Base-by-base conservation (phyloP, 192 early-diverging fungal species). In the Phlyctochytrium bullatum region DNA sequence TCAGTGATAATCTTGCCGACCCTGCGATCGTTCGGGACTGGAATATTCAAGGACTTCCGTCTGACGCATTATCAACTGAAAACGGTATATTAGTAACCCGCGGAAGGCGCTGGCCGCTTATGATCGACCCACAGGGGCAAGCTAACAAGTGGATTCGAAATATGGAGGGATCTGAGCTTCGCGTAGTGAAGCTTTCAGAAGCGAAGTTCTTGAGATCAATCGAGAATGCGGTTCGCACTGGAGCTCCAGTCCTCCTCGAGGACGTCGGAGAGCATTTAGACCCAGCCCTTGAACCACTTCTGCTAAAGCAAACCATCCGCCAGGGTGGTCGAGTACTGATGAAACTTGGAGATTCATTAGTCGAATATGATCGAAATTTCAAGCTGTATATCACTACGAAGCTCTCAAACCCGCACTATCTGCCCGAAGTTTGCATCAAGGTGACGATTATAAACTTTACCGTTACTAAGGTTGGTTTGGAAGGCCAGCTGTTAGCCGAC, bases 361-460 rank as follows among this genome's bases (percentile, higher is more conserved):
- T 86, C 14, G 85, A 86, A 59, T 86, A 86, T 61, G 85, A 86
- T 56, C 68, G 81, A 40, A 86, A 86, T 59, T 86, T 86, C 72
- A 84, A 84, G 61, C 79, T 86, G 17, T 86, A 82, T 59, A 86
- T 86, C 33, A 86, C 85, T 0, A 84, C 85, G 14, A 86, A 86
- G 64, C 79, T 86, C 2, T 71, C 82, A 23, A 86, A 86, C 61
- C 85, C 85, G 14, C 85, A 86, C 61, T 86, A 86, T 62, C 66
- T 86, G 6, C 85, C 85, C 3, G 85, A 86, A 65, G 81, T 86
- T 31, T 86, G 85, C 66, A 86, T 86, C 69, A 86, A 86, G 64
- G 85, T 84, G 30, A 86, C 85, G 6, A 85, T 86, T 63, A 86
- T 86, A 65, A 86, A 86, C 75, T 86, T 86, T 61, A 86, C 85